A percentile compares a stretch with the other conserved stretches of the same genome.
phyloP scores from a whole-genome alignment of 306 rosid species.

The Quercus aquifolioides region DNA sequence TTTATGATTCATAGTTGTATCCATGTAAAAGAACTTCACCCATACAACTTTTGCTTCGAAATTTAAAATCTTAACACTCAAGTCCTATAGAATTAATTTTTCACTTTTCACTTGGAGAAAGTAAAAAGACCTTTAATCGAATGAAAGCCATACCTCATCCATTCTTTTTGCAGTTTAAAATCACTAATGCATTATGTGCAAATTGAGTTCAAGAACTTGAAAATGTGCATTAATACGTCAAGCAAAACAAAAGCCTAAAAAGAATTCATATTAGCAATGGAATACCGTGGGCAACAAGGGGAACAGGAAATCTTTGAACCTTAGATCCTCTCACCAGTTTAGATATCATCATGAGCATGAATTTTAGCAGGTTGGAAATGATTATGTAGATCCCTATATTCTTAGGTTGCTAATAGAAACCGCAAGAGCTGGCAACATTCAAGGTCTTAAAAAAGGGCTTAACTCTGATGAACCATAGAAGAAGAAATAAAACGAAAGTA shows the following conservation, averaged over 20 bases:
- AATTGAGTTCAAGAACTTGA: slow-evolving; percentile 90
- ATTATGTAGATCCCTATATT: not conserved
- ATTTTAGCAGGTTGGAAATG: not conserved
- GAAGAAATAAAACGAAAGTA: not conserved
- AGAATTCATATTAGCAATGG: not conserved
- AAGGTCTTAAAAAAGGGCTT: not conserved
- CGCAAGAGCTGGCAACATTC: not conserved
- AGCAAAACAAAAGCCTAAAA: not conserved
- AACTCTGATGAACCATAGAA: not conserved
- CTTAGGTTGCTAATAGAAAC: not conserved
- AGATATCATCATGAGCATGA: not conserved
- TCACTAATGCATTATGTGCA: slow-evolving; percentile 83
- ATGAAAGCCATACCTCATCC: slow-evolving; percentile 61
- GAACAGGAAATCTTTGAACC: not conserved
- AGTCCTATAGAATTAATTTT: not conserved
- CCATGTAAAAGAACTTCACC: not conserved
- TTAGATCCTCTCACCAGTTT: not conserved
- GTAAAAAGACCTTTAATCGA: not conserved
- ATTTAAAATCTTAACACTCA: not conserved
- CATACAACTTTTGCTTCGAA: not conserved
- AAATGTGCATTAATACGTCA: not conserved
- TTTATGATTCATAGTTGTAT: not conserved
- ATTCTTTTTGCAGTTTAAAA: slow-evolving; percentile 87
- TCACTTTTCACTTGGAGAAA: too few species aligned
- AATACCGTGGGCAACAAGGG: too few species aligned